Conservation (phyloP, 2,329 filamentous ascomycete species). For the Lojkania enalia region DNA sequence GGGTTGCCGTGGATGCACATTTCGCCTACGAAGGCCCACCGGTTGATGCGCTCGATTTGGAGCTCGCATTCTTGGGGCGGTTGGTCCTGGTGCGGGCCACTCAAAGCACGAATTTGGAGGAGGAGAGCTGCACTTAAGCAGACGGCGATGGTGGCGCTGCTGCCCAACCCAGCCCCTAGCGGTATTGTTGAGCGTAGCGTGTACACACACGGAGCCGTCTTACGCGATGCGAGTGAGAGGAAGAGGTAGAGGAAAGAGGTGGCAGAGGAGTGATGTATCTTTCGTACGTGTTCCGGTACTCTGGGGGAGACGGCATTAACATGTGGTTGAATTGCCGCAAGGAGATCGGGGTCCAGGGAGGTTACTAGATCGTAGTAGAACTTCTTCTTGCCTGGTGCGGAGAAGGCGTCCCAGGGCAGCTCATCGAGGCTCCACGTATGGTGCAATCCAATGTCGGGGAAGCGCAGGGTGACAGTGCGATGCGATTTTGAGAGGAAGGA, state of each 20-base stretch:
- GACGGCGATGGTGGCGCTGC: constrained; percentile 91
- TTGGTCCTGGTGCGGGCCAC: constrained; percentile 90
- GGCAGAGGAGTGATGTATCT: constrained; percentile 81
- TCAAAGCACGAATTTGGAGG: constrained; percentile 83
- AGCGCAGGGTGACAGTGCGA: constrained; percentile 82
- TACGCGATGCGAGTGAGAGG: constrained; percentile 78
- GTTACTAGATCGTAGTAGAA: constrained; percentile 87
- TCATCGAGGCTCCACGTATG: constrained; percentile 95
- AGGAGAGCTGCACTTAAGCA: constrained; percentile 84
- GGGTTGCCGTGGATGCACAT: constrained; percentile 98
- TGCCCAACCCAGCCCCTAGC: constrained; percentile 86
- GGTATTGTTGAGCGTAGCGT: constrained; percentile 92
- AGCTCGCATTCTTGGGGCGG: constrained; percentile 82
- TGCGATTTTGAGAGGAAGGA: constrained; percentile 91
- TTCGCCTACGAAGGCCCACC: constrained; percentile 96
- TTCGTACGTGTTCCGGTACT: constrained; percentile 71
- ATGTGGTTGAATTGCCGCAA: constrained; percentile 79
- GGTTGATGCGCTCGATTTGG: constrained; percentile 93
- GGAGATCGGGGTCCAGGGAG: constrained; percentile 77
- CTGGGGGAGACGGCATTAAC: constrained; percentile 70
- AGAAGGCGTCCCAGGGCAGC: constrained; percentile 84
- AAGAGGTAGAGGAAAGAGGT: constrained; percentile 91
- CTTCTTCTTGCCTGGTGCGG: constrained; percentile 83
- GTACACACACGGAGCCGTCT: constrained; percentile 81
- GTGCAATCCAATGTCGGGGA: constrained; percentile 85